Conservation (phyloP, 1,139 yeast genomes). For the Pichia sp. region DNA sequence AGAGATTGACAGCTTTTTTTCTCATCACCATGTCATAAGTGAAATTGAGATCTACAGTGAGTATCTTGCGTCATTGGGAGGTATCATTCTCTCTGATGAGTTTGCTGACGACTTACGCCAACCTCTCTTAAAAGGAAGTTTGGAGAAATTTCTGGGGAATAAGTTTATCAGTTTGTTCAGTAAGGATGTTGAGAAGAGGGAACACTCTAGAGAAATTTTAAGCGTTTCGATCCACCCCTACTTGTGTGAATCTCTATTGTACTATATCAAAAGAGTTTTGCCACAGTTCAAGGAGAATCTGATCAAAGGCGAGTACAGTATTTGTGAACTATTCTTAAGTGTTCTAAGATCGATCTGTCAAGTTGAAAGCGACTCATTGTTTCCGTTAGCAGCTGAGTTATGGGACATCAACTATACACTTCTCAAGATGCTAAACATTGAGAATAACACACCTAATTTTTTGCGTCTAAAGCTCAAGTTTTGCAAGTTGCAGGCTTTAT, state of each 20-base stretch:
- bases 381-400: constrained; percentile 24
- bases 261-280: constrained; percentile 20
- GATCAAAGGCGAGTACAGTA: constrained; percentile 22
- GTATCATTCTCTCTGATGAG: constrained; percentile 30
- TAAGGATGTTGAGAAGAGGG: constrained; percentile 27
- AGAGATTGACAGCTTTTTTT: constrained; percentile 27
- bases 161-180: constrained; percentile 26
- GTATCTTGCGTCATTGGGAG: constrained; percentile 33
- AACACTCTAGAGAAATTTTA: constrained; percentile 31
- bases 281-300: constrained; percentile 26
- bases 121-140: constrained; percentile 23
- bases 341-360: constrained; percentile 29
- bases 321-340: constrained; percentile 30
- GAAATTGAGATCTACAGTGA: constrained; percentile 29
- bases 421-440: constrained; percentile 28
- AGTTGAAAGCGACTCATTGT: constrained; percentile 26
- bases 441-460: constrained; percentile 34
- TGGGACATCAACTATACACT: constrained; percentile 27
- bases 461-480: constrained; percentile 47
- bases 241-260: constrained; percentile 26
- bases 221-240: constrained; percentile 34
- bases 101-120: constrained; percentile 26
- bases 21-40: constrained; percentile 23
- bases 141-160: constrained; percentile 25
- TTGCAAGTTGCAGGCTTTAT: constrained; percentile 42